Conservation (phyloP, 2,329 filamentous ascomycete species). For the Neocucurbitaria cava region DNA sequence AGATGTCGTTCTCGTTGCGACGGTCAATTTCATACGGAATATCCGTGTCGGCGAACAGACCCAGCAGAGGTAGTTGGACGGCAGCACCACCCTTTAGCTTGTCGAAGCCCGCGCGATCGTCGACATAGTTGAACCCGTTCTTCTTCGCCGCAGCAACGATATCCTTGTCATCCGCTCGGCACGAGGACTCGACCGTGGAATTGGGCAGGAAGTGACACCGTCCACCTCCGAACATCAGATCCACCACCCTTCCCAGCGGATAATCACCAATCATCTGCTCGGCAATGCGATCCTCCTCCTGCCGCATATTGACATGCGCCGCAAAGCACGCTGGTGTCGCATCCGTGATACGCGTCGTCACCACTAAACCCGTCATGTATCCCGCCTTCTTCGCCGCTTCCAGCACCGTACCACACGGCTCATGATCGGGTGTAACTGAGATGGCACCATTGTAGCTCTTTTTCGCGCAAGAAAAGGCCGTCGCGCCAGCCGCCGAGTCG, state of each 20-base stretch:
- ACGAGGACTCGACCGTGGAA: constrained; percentile 73
- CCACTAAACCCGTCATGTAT: constrained; percentile 91
- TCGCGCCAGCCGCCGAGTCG: constrained; percentile 95
- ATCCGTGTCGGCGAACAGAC: constrained; percentile 81
- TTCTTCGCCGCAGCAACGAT: constrained; percentile 75
- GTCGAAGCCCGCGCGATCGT: constrained; percentile 77
- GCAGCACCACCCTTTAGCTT: constrained; percentile 69
- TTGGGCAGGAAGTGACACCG: constrained; percentile 93
- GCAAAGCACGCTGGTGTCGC: constrained; percentile 96
- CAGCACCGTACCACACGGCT: constrained; percentile 88
- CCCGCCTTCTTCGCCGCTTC: constrained; percentile 93
- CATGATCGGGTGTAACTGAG: constrained; percentile 81
- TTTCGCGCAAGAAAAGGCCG: constrained; percentile 87
- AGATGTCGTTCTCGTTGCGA: constrained; percentile 75
- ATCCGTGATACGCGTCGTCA: constrained; percentile 94
- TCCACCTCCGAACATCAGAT: constrained; percentile 91
- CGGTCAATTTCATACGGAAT: constrained; percentile 96
- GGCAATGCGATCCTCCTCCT: constrained; percentile 88
- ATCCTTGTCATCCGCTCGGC: constrained; percentile 79
- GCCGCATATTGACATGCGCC: constrained; percentile 79
- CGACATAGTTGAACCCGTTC: constrained; percentile 81
- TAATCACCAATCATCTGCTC: constrained; percentile 90
- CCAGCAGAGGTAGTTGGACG: constrained; percentile 80
- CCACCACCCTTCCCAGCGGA: constrained; percentile 83
- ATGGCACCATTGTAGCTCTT: constrained; percentile 99